Evolutionary conservation across 2,329 filamentous ascomycete genomes (phyloP).

Genomic region (Cucurbitaria berberidis): DNA sequence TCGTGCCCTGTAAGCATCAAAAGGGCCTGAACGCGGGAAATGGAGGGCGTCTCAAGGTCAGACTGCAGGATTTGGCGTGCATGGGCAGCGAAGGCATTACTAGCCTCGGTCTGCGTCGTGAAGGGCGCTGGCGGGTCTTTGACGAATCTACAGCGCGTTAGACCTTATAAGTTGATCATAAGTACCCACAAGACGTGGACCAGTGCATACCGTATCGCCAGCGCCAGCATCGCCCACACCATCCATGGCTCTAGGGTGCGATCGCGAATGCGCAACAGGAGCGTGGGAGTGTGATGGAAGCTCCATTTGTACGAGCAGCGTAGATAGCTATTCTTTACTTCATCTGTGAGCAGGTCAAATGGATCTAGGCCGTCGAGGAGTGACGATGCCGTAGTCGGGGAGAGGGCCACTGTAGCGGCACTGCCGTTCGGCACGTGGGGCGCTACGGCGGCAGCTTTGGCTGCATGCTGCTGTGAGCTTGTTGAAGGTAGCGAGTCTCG

Average conservation of each 20-base stretch:
- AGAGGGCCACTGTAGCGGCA: slow-evolving; percentile 22
- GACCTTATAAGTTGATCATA: too few species aligned
- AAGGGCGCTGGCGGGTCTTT: slow-evolving; percentile 46
- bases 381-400: slow-evolving; percentile 35
- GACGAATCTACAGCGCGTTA: slow-evolving; percentile 39
- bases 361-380: slow-evolving; percentile 45
- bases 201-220: slow-evolving; percentile 48
- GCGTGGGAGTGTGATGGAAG: slow-evolving; percentile 50
- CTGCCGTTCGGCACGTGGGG: slow-evolving; percentile 32
- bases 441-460: slow-evolving; percentile 10
- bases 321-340: slow-evolving; percentile 51
- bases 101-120: slow-evolving; percentile 47
- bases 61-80: slow-evolving; percentile 50
- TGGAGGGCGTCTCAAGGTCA: slow-evolving; percentile 48
- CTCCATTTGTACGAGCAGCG: slow-evolving; percentile 52
- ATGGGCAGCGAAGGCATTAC: slow-evolving; percentile 51
- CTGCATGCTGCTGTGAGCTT: too few species aligned
- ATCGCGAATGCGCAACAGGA: slow-evolving; percentile 48
- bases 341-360: slow-evolving; percentile 49
- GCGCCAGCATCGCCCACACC: slow-evolving; percentile 52
- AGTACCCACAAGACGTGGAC: too few species aligned
- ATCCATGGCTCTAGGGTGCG: slow-evolving; percentile 48
- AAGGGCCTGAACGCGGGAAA: slow-evolving; percentile 49
- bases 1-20: slow-evolving; percentile 55
- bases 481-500: too few species aligned